Base-by-base conservation (phyloP, 2,329 filamentous ascomycete genomes). In the Penicillium corylophilum region DNA sequence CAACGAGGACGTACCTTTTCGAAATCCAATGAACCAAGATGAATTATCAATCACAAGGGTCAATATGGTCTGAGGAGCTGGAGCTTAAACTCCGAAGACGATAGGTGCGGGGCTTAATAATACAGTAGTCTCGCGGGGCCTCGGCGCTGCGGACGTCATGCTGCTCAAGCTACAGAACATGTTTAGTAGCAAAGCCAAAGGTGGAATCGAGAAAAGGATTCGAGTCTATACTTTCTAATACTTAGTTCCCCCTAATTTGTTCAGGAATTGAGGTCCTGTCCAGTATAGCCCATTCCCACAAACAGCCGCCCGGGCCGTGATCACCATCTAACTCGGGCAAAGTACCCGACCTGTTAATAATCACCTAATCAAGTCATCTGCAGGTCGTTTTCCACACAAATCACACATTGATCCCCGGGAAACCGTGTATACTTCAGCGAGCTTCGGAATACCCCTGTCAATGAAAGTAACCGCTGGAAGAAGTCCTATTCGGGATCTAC, bases 51-150 rank as follows among this genome's bases (percentile, higher is more conserved):
- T 24, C 18, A 22, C 12, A 22, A 42, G 12, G 29, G 22, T 33
- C 23, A 36, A 29, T 29, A 39, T 36, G 29, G 29, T 18, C 44
- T 4, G 40, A 51, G 31, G 23, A 50, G 40, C 35, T 38, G 44
- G 41, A 18, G 10, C 18, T 36, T 20, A 35, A 35, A 6, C 26
- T 24, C 23, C 12, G 38, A 29, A 7, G 36, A 13, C 9, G 46
- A 46, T 44, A 23, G 49, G 50, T 49, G 56, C 56, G 54, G 58
- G 54, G 56, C 58, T 61, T 56, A 58, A 47, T 61, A 51, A 61
- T 57, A 28, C 9, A n/a, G n/a, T n/a, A n/a, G n/a, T n/a, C 29
- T 46, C 28, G 42, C 39, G 53, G 47, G 53, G 31, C 41, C 15
- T 41, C 38, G 24, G 20, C 26, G 29, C 38, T 36, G 24, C 23